phyloP scores from a whole-genome alignment of 2,329 filamentous ascomycete genomes.

The Penicillium sumatraense region DNA sequence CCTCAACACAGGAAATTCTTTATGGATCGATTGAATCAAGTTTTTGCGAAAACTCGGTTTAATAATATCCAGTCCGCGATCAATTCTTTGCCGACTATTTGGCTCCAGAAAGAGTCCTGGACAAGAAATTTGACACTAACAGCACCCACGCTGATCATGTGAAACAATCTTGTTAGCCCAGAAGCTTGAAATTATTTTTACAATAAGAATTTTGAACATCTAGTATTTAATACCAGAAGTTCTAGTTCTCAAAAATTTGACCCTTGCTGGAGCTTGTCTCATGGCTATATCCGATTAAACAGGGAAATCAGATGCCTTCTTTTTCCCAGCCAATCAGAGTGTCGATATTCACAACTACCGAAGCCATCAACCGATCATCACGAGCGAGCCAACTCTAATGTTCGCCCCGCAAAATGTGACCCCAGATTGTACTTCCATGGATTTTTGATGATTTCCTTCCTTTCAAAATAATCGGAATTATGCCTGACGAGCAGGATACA shows the following conservation, averaged over 20 bases:
- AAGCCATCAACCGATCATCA: background rate
- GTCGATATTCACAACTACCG: background rate
- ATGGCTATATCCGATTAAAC: background rate
- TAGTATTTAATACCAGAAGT: background rate
- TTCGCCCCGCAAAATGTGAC: background rate
- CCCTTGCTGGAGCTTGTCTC: background rate
- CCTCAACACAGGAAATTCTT: conserved; percentile 45
- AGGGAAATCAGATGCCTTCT: background rate
- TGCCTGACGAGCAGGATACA: background rate
- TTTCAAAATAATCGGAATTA: background rate
- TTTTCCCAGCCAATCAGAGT: background rate
- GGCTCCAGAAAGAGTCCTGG: conserved; percentile 28
- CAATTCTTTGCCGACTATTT: conserved; percentile 39
- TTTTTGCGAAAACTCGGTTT: conserved; percentile 42
- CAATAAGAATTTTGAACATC: too few relatives aligned
- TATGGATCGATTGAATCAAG: conserved; percentile 28
- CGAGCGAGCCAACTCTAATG: background rate
- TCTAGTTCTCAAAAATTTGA: background rate
- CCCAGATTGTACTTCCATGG: background rate
- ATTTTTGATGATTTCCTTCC: background rate
- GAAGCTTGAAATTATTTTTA: too few relatives aligned
- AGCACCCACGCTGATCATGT: conserved; percentile 22
- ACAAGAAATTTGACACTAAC: conserved; percentile 20
- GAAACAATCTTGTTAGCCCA: too few relatives aligned
- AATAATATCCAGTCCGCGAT: conserved; percentile 45